Evolutionary conservation across 2,329 filamentous ascomycete genomes (phyloP).

Genomic region (Fusarium pseudograminearum): DNA sequence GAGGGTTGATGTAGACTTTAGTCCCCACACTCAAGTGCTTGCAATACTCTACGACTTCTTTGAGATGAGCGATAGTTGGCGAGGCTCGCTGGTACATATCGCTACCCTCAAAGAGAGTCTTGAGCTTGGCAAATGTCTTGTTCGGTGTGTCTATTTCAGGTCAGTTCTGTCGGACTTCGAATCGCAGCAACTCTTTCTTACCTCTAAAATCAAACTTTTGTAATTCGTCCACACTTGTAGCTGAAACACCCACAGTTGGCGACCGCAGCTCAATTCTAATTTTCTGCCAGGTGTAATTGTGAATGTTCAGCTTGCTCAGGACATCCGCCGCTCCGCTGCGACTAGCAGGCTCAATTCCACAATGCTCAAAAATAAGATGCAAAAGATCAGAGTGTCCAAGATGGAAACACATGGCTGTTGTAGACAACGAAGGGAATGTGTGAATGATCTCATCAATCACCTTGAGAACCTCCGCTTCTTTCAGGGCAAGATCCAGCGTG

Average conservation of each 20-base stretch:
- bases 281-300: slow-evolving; percentile 83
- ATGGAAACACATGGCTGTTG: slow-evolving; percentile 85
- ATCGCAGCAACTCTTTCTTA: slow-evolving; percentile 50
- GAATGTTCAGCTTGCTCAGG: slow-evolving; percentile 87
- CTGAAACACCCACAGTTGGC: slow-evolving; percentile 83
- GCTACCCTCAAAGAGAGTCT: slow-evolving; percentile 70
- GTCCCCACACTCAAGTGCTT: slow-evolving; percentile 79
- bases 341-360: slow-evolving; percentile 77
- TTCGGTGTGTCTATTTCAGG: slow-evolving; percentile 61
- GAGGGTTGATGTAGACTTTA: slow-evolving; percentile 85
- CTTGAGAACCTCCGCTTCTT: slow-evolving; percentile 94
- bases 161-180: slow-evolving; percentile 31
- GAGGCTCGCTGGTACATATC: slow-evolving; percentile 80
- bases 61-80: slow-evolving; percentile 81
- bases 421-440: slow-evolving; percentile 79
- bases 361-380: slow-evolving; percentile 90
- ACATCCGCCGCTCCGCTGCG: slow-evolving; percentile 82
- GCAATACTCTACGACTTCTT: slow-evolving; percentile 80
- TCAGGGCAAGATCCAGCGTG: slow-evolving; percentile 83
- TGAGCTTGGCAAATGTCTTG: slow-evolving; percentile 69
- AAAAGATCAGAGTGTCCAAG: slow-evolving; percentile 90
- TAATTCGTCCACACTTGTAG: slow-evolving; percentile 91
- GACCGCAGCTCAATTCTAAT: slow-evolving; percentile 85
- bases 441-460: slow-evolving; percentile 91
- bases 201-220: slow-evolving; percentile 91